These are phyloP conservation scores for Termitomyces sp. DNA, from an alignment of 768 basidiomycete species.

Conservation along the genomic window DNA sequence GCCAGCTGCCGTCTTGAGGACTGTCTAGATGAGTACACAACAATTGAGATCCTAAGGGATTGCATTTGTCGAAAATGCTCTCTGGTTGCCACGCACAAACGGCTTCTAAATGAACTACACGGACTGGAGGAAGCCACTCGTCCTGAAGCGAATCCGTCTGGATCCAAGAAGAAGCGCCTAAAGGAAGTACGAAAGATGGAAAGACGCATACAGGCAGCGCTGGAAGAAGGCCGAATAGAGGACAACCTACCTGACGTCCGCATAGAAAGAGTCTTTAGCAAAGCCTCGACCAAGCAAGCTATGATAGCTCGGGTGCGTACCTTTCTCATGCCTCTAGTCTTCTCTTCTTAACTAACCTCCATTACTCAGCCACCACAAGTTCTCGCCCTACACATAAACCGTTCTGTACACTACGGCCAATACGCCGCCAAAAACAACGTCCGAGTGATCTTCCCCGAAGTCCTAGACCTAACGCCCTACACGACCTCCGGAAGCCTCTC, in stretches of 20 bases:
- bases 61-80: slow-evolving; percentile 94
- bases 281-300: slow-evolving; percentile 82
- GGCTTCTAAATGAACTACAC: slow-evolving; percentile 60
- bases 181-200: slow-evolving; percentile 71
- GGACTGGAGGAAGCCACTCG: slow-evolving; percentile 44
- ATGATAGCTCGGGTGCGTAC: slow-evolving; percentile 81
- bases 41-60: slow-evolving; percentile 83
- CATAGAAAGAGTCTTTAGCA: slow-evolving; percentile 72
- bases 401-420: slow-evolving; percentile 74
- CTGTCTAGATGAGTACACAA: slow-evolving; percentile 85
- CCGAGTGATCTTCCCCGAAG: slow-evolving; percentile 77
- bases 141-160: slow-evolving; percentile 43
- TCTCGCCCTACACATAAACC: slow-evolving; percentile 86
- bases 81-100: slow-evolving; percentile 67
- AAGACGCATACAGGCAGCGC: slow-evolving; percentile 50
- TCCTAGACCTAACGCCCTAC: slow-evolving; percentile 86
- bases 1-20: slow-evolving; percentile 70
- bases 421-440: slow-evolving; percentile 86
- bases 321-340: background rate
- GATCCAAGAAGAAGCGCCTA: slow-evolving; percentile 72
- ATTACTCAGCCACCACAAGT: slow-evolving; percentile 73
- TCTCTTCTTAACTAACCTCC: background rate
- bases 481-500: slow-evolving; percentile 80
- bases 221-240: slow-evolving; percentile 77
- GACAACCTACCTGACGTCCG: slow-evolving; percentile 79